Percentiles rank a stretch among this genome's conserved stretches.
phyloP scores from a whole-genome alignment of 169 alveolate species.

The Eimeria praecox region DNA sequence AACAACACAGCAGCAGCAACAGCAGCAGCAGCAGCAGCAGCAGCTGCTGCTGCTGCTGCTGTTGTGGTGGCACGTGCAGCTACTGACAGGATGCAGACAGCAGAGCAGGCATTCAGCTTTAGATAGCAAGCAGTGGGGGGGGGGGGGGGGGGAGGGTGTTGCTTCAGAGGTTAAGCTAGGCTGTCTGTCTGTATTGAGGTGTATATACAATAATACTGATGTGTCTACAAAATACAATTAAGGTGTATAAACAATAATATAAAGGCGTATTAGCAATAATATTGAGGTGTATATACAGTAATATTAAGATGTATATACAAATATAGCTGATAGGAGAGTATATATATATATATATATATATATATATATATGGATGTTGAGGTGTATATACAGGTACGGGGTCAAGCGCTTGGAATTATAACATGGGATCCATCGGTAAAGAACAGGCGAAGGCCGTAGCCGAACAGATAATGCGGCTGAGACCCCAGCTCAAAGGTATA shows the following conservation, averaged over 20 bases:
- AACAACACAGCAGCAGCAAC: neutral
- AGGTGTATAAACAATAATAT: neutral
- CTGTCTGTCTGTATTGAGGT: neutral
- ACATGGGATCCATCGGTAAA: constrained; percentile 86
- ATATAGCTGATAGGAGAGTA: neutral
- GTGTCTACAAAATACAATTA: too few species aligned
- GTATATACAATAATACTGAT: neutral
- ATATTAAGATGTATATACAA: neutral
- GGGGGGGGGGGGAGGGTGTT: neutral
- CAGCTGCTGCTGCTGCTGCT: too few species aligned
- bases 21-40: neutral
- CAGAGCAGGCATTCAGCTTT: too few species aligned
- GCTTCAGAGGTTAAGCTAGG: neutral
- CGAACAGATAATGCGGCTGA: constrained; percentile 57
- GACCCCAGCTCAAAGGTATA: constrained; percentile 3
- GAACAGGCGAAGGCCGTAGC: constrained; percentile 85
- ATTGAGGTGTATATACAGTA: neutral
- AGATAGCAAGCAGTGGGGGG: neutral
- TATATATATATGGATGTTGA: neutral
- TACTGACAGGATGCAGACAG: too few species aligned
- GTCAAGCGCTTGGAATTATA: constrained; percentile 94
- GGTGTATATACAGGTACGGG: constrained; percentile 88
- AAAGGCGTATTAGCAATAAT: neutral
- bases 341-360: neutral
- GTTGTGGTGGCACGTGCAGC: too few species aligned